Percentiles rank a stretch among this genome's conserved stretches.
phyloP scores from a whole-genome alignment of 73 alveolate genomes.

The Paramecium biaurelia region DNA sequence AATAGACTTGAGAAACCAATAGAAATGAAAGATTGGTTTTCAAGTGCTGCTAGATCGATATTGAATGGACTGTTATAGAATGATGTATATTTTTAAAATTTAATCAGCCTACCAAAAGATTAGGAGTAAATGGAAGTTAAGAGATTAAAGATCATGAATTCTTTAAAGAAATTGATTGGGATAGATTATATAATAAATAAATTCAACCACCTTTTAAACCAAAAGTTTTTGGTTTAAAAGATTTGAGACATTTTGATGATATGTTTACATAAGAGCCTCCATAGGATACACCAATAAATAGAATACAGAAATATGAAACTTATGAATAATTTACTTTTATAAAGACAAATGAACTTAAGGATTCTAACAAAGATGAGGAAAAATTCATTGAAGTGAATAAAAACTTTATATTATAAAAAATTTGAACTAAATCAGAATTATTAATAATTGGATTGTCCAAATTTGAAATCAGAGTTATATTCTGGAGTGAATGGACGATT shows the following conservation, averaged over 20 bases:
- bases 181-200: constrained; percentile 67
- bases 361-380: not conserved
- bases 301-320: not conserved
- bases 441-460: not conserved
- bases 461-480: constrained; percentile 1
- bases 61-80: constrained; percentile 61
- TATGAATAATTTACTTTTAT: constrained; percentile 20
- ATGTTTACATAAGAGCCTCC: constrained; percentile 46
- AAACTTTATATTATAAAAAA: constrained; percentile 21
- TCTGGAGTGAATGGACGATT: constrained; percentile 51
- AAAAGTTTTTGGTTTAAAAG: constrained; percentile 60
- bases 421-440: constrained; percentile 14
- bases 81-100: constrained; percentile 52
- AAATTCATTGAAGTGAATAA: constrained; percentile 32
- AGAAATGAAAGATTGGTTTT: constrained; percentile 71
- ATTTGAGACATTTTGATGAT: constrained; percentile 64
- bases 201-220: constrained; percentile 90
- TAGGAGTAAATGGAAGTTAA: constrained; percentile 48
- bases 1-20: constrained; percentile 62
- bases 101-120: constrained; percentile 59
- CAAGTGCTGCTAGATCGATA: constrained; percentile 63
- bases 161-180: constrained; percentile 75
- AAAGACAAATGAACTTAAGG: not conserved
- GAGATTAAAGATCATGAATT: constrained; percentile 76
- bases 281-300: constrained; percentile 29